These are phyloP conservation scores for Mucor circinelloides DNA, from an alignment of 371 early-diverging fungal genomes.

Conservation along the genomic window DNA sequence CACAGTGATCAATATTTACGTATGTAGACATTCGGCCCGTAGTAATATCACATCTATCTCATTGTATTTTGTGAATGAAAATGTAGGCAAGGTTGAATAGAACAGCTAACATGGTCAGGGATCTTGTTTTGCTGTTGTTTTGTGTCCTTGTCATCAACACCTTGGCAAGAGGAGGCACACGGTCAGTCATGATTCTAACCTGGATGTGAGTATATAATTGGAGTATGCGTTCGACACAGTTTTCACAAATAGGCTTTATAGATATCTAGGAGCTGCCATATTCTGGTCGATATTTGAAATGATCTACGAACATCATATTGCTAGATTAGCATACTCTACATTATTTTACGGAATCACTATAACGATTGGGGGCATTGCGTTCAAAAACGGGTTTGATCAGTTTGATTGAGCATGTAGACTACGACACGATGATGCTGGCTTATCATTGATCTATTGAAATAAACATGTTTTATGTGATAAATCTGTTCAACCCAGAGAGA, in stretches of 20 bases:
- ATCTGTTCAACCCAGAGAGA: neutral
- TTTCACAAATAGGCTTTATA: neutral
- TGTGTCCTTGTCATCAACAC: constrained; percentile 22
- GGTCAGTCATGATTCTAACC: constrained; percentile 21
- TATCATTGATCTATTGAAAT: too few relatives aligned
- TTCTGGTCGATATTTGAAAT: constrained; percentile 37
- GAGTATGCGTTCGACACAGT: neutral
- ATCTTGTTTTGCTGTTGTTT: constrained; percentile 20
- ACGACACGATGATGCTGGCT: too few relatives aligned
- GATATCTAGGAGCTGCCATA: constrained; percentile 31
- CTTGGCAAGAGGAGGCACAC: constrained; percentile 25
- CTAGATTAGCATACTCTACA: constrained; percentile 23
- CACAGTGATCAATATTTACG: constrained; percentile 1
- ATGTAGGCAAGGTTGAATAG: constrained; percentile 24
- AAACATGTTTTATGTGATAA: too few relatives aligned
- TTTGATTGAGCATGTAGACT: neutral
- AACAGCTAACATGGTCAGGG: constrained; percentile 17
- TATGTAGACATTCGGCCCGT: neutral
- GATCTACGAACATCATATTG: constrained; percentile 23
- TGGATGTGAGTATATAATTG: constrained; percentile 20
- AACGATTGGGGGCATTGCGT: constrained; percentile 31
- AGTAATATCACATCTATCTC: neutral
- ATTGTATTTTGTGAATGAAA: neutral
- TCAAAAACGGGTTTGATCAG: constrained; percentile 23
- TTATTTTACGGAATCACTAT: constrained; percentile 29